phyloP scores from a whole-genome alignment of 306 rosid species.

The Cercis canadensis region DNA sequence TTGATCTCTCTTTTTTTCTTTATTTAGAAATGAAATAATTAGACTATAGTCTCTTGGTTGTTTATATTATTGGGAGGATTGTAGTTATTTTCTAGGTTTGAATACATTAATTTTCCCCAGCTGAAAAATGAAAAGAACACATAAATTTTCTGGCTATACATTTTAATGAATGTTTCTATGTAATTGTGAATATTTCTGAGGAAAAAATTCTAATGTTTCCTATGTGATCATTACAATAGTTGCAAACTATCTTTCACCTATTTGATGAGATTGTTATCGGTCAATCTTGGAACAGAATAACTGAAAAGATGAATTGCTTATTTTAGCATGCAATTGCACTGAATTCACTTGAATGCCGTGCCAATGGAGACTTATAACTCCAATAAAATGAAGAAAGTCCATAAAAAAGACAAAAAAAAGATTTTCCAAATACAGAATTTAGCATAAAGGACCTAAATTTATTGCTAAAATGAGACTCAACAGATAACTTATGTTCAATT shows the following conservation, averaged over 20 bases:
- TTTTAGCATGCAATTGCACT: slow-evolving; percentile 3
- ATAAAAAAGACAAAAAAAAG: background rate
- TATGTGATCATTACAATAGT: no score
- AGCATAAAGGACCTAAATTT: background rate
- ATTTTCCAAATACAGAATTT: background rate
- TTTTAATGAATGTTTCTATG: no score
- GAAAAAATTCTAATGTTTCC: no score
- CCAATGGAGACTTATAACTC: background rate
- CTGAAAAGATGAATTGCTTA: background rate
- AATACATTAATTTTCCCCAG: no score
- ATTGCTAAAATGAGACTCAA: background rate
- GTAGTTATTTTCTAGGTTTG: slow-evolving; percentile 2
- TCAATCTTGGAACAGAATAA: background rate
- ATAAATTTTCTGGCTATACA: no score
- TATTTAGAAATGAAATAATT: no score
- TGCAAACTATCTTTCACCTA: no score
- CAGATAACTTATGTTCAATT: background rate
- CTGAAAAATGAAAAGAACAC: no score
- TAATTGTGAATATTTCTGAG: no score
- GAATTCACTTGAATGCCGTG: background rate
- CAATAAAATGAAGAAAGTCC: no score
- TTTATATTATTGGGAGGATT: background rate
- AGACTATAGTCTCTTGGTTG: no score
- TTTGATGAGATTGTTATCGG: no score
- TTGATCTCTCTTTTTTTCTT: background rate